Conservation (phyloP, 2,329 filamentous ascomycete species). For the Sporothrix variecibatus region DNA sequence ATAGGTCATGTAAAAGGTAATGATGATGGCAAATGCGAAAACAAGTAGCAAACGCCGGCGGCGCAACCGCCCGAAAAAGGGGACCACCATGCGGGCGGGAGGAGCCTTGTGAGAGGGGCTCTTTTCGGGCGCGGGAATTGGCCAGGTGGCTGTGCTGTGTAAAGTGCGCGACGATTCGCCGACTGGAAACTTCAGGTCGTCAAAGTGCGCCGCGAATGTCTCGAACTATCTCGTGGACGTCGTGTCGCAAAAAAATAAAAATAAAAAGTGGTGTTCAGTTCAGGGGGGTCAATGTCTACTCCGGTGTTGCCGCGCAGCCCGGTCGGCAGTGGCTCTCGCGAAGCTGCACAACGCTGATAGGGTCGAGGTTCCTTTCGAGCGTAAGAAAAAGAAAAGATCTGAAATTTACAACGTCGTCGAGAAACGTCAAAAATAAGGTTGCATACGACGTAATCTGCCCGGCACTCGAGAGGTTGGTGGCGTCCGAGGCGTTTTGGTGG, state of each 20-base stretch:
- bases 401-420: too few species aligned
- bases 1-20: constrained; percentile 23
- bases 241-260: neutral
- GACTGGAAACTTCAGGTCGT: neutral
- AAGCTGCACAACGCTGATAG: neutral
- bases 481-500: neutral
- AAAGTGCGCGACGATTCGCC: neutral
- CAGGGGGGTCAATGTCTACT: neutral
- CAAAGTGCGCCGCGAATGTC: neutral
- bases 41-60: constrained; percentile 26
- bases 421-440: neutral
- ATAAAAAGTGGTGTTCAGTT: too few species aligned
- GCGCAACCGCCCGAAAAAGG: constrained; percentile 25
- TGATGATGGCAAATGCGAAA: neutral
- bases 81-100: constrained; percentile 22
- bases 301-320: neutral
- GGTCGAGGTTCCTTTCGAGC: neutral
- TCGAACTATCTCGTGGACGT: neutral
- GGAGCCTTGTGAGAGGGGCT: neutral
- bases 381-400: neutral
- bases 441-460: neutral
- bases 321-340: neutral
- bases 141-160: neutral
- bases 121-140: neutral
- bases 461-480: neutral